These are phyloP conservation scores for Bolboschoenoplectus hybrid DNA, from an alignment of 202 grass and related monocot species.

Conservation along the genomic window DNA sequence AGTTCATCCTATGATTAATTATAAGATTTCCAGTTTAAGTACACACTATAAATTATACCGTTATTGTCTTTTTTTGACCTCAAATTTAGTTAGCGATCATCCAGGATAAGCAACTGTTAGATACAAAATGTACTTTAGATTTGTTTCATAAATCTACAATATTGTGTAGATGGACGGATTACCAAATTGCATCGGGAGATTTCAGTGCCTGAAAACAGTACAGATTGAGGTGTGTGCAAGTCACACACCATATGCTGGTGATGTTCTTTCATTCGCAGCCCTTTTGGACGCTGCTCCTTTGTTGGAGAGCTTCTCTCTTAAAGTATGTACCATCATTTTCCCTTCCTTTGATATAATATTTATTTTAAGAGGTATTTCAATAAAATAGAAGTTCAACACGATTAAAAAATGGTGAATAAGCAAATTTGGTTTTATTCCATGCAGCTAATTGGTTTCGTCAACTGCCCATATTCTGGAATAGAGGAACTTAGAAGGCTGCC, in stretches of 20 bases:
- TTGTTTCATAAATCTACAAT: background rate
- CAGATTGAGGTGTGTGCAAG: background rate
- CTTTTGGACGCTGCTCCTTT: slow-evolving; percentile 19
- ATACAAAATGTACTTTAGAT: background rate
- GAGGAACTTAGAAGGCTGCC: slow-evolving; percentile 24
- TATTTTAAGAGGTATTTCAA: background rate
- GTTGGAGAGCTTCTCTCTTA: background rate
- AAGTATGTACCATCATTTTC: background rate
- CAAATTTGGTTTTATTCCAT: background rate
- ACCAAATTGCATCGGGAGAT: slow-evolving; percentile 20
- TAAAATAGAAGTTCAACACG: background rate
- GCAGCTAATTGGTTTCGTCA: slow-evolving; percentile 29
- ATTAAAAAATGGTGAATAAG: slow-evolving; percentile 5
- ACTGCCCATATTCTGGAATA: slow-evolving; percentile 2
- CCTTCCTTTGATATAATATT: background rate
- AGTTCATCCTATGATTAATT: background rate
- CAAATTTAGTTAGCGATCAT: background rate
- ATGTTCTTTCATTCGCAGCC: slow-evolving; percentile 14
- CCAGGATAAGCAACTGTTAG: background rate
- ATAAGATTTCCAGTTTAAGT: slow-evolving; percentile 4
- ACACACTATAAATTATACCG: background rate
- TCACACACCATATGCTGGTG: background rate
- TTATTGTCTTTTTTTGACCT: background rate
- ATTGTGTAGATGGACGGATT: slow-evolving; percentile 25
- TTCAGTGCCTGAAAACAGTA: slow-evolving; percentile 14